Evolutionary conservation across 2,329 filamentous ascomycete genomes (phyloP).

Genomic region (Iodosphaeria phyllophila): DNA sequence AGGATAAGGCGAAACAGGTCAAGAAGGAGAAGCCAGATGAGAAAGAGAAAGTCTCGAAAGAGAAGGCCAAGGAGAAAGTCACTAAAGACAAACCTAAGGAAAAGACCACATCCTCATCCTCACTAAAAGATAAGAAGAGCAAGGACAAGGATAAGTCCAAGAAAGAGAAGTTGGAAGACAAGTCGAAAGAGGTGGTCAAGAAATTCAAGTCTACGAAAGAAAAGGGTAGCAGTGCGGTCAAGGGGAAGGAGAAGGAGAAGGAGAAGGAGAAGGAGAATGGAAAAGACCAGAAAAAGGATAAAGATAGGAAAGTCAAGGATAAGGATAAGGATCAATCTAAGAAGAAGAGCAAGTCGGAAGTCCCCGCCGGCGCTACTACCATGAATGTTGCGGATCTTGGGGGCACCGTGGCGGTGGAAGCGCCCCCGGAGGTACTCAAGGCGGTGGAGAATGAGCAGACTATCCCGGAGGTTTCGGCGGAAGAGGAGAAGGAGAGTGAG

Average conservation of each 20-base stretch:
- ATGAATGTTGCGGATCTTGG: conserved; percentile 1
- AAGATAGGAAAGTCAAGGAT: conserved; percentile 6
- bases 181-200: no score
- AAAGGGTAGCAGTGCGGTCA: no score
- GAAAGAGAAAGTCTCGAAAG: background rate
- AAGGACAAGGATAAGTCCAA: no score
- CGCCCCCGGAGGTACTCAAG: conserved; percentile 19
- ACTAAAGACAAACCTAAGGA: no score
- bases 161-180: conserved; percentile 4
- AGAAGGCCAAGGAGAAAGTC: no score
- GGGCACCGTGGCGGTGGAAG: conserved; percentile 3
- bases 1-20: background rate
- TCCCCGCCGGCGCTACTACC: conserved; percentile 1
- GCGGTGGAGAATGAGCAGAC: conserved; percentile 19
- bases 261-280: no score
- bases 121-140: no score
- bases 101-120: no score
- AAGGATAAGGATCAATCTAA: conserved; percentile 3
- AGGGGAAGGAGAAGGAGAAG: no score
- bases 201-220: no score
- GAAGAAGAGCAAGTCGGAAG: conserved; percentile 1
- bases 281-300: no score
- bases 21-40: background rate
- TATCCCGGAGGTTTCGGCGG: conserved; percentile 20
- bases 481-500: no score